phyloP scores from a whole-genome alignment of 495 filamentous ascomycete species.

The Hyphodiscus hymeniophilus region DNA sequence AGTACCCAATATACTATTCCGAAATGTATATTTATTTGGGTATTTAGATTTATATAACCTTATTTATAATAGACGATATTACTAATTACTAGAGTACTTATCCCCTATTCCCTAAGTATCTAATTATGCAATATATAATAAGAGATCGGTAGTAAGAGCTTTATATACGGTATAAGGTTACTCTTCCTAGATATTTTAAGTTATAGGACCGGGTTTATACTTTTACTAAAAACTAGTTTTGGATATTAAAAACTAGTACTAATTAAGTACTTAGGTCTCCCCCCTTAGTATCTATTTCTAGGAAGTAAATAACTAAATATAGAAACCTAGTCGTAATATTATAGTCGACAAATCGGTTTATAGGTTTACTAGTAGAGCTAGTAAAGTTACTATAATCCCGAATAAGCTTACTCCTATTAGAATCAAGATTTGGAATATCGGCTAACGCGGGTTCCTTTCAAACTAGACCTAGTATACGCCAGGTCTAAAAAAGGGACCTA shows the following conservation, averaged over 20 bases:
- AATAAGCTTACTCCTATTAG: background rate
- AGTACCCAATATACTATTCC: background rate
- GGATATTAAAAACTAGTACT: background rate
- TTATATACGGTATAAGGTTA: background rate
- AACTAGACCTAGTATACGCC: no score
- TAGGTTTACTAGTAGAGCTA: background rate
- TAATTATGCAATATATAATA: background rate
- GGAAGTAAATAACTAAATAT: background rate
- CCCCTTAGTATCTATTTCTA: background rate
- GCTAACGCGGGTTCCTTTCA: no score
- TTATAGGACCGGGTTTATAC: background rate
- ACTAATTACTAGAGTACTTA: background rate
- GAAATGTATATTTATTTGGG: slow-evolving; percentile 1
- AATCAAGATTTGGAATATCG: no score
- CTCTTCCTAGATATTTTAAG: background rate
- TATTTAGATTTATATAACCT: slow-evolving; percentile 2
- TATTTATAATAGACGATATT: background rate
- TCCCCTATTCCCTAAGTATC: background rate
- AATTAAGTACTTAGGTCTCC: background rate
- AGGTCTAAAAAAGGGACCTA: background rate
- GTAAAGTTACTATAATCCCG: background rate
- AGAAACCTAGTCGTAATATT: background rate
- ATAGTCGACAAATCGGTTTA: background rate
- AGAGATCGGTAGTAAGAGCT: slow-evolving; percentile 4
- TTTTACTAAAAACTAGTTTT: no score